phyloP scores from a whole-genome alignment of 2,329 filamentous ascomycete species.

The Diaporthe longicolla region DNA sequence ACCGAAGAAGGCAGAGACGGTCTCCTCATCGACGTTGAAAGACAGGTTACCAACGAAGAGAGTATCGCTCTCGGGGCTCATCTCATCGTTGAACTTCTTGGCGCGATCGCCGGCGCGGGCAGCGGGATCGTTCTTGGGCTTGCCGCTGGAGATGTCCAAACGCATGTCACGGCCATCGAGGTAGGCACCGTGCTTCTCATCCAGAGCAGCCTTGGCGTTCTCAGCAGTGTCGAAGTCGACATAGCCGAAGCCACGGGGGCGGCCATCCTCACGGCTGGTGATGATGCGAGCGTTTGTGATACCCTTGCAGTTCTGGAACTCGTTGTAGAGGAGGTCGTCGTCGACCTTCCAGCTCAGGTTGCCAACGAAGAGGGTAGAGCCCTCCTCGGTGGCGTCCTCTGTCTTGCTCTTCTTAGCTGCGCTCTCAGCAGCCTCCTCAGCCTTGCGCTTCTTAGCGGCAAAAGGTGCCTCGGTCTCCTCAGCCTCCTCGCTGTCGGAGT shows the following conservation, averaged over 20 bases:
- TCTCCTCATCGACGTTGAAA: constrained; percentile 85
- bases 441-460: constrained; percentile 78
- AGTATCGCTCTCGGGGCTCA: constrained; percentile 86
- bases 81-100: constrained; percentile 81
- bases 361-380: constrained; percentile 86
- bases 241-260: constrained; percentile 94
- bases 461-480: constrained; percentile 47
- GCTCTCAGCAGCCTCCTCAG: constrained; percentile 64
- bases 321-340: constrained; percentile 83
- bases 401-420: constrained; percentile 78
- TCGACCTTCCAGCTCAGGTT: constrained; percentile 93
- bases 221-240: constrained; percentile 83
- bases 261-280: constrained; percentile 83
- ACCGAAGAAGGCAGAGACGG: constrained; percentile 80
- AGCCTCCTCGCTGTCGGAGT: constrained; percentile 51
- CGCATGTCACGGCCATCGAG: constrained; percentile 55
- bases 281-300: constrained; percentile 83
- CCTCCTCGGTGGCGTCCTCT: constrained; percentile 62
- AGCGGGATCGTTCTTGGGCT: constrained; percentile 46
- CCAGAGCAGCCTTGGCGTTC: constrained; percentile 56
- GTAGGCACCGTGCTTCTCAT: constrained; percentile 54
- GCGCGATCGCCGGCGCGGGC: constrained; percentile 75
- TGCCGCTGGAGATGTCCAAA: constrained; percentile 56
- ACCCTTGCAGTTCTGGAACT: constrained; percentile 85
- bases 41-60: constrained; percentile 93